Base-by-base conservation (phyloP, 169 alveolate species). In the Cryptosporidium bovis region DNA sequence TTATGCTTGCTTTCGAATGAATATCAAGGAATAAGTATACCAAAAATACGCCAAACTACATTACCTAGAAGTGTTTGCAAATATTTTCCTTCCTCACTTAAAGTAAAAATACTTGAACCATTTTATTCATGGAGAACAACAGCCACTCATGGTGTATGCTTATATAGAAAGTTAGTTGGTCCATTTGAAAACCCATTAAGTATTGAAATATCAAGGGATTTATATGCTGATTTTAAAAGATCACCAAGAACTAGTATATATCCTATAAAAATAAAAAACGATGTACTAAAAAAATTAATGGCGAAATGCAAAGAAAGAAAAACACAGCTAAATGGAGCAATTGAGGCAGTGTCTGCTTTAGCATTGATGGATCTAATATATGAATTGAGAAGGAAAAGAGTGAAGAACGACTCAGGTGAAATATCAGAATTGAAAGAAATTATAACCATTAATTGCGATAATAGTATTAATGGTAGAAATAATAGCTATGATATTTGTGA, bases 101-200 rank as follows among this genome's bases (percentile, higher is more conserved):
- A 77, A 34, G 87, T 77, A 44, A 77, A 29, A 44, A 1, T 77
- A 3, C 51, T 77, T 7, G 64, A 77, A 24, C 87, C 87, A 36
- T 77, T 77, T 77, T 77, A 77, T 60, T 77, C 87, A 8, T 77
- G 87, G 87, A 77, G 87, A 60, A 71, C 87, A 40, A 77, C 87
- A 1, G 87, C 87, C 33, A 60, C 87, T 56, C 87, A 77, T 33
- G 87, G 87, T 27, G 87, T 77, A 3, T 77, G 87, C 50, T 44
- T 77, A 36, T 77, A 77, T 60, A 77, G 87, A 60, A 77, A 77
- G 48, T 48, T 77, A 34, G 87, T 77, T 16, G 87, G 77, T 18
- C 87, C 87, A 2, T 77, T 77, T 77, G 87, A 77, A 62, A 77
- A 77, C 56, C 87, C 87, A 3, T 77, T 58, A 15, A 60, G 77